phyloP scores from a whole-genome alignment of 495 filamentous ascomycete species.

The Aspergillus campestris region DNA sequence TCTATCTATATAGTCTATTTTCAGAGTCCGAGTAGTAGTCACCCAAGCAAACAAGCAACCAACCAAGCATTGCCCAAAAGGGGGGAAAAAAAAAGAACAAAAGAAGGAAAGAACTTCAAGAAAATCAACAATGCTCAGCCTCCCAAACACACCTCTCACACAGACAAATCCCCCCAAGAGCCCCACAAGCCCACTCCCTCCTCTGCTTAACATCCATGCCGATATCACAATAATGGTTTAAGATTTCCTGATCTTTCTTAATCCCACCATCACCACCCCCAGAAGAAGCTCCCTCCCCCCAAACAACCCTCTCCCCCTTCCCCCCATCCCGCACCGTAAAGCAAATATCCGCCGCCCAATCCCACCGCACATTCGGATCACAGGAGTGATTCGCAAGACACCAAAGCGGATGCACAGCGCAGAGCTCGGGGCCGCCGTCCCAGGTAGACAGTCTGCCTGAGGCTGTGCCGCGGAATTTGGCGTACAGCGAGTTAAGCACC shows the following conservation, averaged over 20 bases:
- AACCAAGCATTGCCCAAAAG: neutral
- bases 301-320: constrained; percentile 37
- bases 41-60: no score
- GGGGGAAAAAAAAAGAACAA: no score
- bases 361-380: constrained; percentile 89
- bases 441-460: constrained; percentile 66
- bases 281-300: constrained; percentile 24
- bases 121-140: constrained; percentile 14
- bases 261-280: constrained; percentile 43
- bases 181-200: constrained; percentile 80
- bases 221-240: constrained; percentile 94
- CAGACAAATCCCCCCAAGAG: constrained; percentile 76
- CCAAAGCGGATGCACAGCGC: constrained; percentile 69
- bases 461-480: constrained; percentile 88
- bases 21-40: no score
- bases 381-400: constrained; percentile 88
- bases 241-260: constrained; percentile 67
- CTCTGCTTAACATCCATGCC: constrained; percentile 64
- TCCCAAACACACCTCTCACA: constrained; percentile 71
- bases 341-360: constrained; percentile 80
- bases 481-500: constrained; percentile 86
- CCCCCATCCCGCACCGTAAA: constrained; percentile 44
- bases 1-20: no score
- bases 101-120: no score
- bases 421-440: constrained; percentile 70